Base-by-base conservation (phyloP, 345 rosid species). In the Eutrema heterophyllum region DNA sequence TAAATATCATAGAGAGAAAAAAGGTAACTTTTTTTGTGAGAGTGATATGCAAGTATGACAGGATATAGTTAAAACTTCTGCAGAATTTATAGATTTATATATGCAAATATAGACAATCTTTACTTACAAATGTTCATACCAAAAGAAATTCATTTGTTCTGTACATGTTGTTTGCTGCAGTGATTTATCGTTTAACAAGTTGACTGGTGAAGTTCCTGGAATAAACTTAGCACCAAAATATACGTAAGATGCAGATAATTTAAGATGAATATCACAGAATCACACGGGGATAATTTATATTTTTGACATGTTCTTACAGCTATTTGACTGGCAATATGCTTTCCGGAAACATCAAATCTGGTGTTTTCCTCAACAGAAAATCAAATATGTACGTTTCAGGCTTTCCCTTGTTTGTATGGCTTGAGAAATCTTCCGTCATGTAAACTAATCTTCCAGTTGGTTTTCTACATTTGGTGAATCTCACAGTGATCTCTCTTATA, bases 401-500 rank as follows among this genome's bases (percentile, higher is more conserved):
- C 24, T 24, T 63, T 62, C 30, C 0, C 57, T 54, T 16, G 51
- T 53, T 44, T 62, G 4, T 29, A 15, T 68, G 50, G 9, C 33
- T 59, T 68, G 64, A 11, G 16, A 32, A 52, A 8, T 16, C 4
- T 16, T 0, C 18, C 11, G 2, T 4, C 49, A 36, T 61, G 56
- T 16, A 9, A 46, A 6, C 38, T 60, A n/a, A 60, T 59, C 40
- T 46, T 51, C 15, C 35, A 6, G 39, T 45, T 3, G 46, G 7
- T 26, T 54, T 33, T 59, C 30, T 46, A 4, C 2, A n/a, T 32
- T 35, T 56, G 72, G 24, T 29, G 26, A 18, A 36, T 51, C 12
- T 67, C n/a, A n/a, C 65, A 76, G 79, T 63, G 79, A 76, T 39
- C 59, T 76, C 48, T 76, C 79, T 68, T 36, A 64, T 5, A 76